phyloP scores from a whole-genome alignment of 306 rosid species.

The Acacia acuminata region DNA sequence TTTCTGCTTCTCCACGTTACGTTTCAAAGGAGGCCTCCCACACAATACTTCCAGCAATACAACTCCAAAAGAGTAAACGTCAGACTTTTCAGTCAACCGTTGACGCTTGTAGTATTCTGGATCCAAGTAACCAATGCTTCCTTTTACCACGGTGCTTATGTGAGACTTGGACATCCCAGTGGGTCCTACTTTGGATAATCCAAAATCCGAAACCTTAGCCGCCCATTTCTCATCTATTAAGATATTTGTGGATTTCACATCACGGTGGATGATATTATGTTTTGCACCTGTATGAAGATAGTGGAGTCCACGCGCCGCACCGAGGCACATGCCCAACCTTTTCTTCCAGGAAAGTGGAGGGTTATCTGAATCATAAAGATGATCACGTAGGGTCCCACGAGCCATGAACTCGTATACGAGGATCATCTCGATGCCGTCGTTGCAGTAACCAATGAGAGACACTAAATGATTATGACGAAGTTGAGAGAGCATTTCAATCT shows the following conservation, averaged over 20 bases:
- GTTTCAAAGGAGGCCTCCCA: conserved; percentile 9
- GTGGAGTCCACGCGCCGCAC: background rate
- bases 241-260: conserved; percentile 38
- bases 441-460: background rate
- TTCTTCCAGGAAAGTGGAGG: conserved; percentile 25
- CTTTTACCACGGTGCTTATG: conserved; percentile 1
- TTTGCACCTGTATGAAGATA: background rate
- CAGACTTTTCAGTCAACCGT: background rate
- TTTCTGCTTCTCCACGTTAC: no score
- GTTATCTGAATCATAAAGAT: conserved; percentile 8
- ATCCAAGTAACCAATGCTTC: background rate
- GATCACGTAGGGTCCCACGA: conserved; percentile 12
- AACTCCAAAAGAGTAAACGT: no score
- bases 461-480: background rate
- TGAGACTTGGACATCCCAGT: background rate
- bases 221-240: conserved; percentile 11
- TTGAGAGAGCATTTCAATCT: background rate
- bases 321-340: conserved; percentile 10
- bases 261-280: conserved; percentile 39
- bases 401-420: background rate
- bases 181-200: conserved; percentile 6
- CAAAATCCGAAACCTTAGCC: background rate
- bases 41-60: no score
- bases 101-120: background rate
- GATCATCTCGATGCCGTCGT: background rate